phyloP scores from a whole-genome alignment of 345 rosid genomes.

The Hevea brasiliensis region DNA sequence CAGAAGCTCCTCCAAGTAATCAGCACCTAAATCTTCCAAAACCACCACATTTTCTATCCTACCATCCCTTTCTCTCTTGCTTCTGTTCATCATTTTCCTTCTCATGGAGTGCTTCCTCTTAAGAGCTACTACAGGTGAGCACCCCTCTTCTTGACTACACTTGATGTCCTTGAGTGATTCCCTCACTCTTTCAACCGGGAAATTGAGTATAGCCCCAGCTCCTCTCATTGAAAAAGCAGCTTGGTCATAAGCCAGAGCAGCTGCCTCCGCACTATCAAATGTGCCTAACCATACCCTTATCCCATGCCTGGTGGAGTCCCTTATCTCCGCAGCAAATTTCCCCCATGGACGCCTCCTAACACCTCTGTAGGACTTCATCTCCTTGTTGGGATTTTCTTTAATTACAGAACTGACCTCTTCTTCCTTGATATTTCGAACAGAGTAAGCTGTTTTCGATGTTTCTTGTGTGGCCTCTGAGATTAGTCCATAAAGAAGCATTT shows the following conservation, averaged over 20 bases:
- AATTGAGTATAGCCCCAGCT: slow-evolving; percentile 52
- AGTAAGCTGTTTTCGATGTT: slow-evolving; percentile 18
- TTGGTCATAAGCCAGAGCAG: slow-evolving; percentile 73
- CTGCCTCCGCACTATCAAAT: slow-evolving; percentile 71
- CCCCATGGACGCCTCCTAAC: slow-evolving; percentile 84
- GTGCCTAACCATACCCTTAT: slow-evolving; percentile 72
- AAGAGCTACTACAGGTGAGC: slow-evolving; percentile 86
- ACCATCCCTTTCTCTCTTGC: slow-evolving; percentile 25
- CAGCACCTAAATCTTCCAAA: slow-evolving; percentile 77
- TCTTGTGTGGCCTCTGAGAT: slow-evolving; percentile 46
- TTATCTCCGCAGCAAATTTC: slow-evolving; percentile 74
- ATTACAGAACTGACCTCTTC: slow-evolving; percentile 51
- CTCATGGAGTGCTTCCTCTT: slow-evolving; percentile 79
- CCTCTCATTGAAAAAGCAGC: slow-evolving; percentile 78
- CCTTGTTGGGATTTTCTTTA: slow-evolving; percentile 32
- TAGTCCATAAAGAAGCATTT: slow-evolving; percentile 77
- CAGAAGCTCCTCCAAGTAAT: slow-evolving; percentile 69
- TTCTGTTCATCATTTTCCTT: slow-evolving; percentile 46
- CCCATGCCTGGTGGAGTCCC: slow-evolving; percentile 68
- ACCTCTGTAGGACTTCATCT: slow-evolving; percentile 59
- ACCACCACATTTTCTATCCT: slow-evolving; percentile 46
- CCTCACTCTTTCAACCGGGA: slow-evolving; percentile 63
- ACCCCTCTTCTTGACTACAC: slow-evolving; percentile 45
- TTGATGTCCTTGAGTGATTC: slow-evolving; percentile 66
- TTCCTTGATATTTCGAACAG: slow-evolving; percentile 29